Conservation (phyloP, 257 asterid species). For the Gardenia jasminoides region DNA sequence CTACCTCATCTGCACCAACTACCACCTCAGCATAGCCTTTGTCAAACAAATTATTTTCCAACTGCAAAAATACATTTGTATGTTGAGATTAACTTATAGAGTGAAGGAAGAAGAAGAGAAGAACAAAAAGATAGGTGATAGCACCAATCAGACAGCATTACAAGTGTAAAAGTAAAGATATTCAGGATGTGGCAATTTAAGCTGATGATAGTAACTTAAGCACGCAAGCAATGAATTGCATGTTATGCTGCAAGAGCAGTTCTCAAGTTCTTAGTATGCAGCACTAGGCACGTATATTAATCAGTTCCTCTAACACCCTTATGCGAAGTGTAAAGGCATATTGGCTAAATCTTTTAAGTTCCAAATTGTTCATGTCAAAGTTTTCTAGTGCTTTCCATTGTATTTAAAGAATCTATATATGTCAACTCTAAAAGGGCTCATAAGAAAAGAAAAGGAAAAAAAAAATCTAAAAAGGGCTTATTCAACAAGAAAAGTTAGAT, state of each 20-base stretch:
- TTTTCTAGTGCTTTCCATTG: too few species aligned
- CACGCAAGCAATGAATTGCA: too few species aligned
- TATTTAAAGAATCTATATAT: neutral
- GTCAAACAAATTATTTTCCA: conserved; percentile 52
- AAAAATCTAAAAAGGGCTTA: neutral
- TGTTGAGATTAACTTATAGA: neutral
- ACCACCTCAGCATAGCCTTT: conserved; percentile 68
- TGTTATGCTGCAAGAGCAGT: neutral
- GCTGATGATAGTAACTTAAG: neutral
- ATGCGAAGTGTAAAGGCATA: neutral
- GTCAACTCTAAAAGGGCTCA: neutral
- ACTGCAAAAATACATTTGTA: conserved; percentile 38
- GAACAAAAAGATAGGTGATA: neutral
- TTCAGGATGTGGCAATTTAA: neutral
- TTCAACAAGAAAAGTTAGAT: neutral
- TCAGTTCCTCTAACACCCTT: neutral
- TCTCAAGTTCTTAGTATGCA: neutral
- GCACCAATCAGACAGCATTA: neutral
- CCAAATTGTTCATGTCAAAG: neutral
- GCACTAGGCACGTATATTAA: neutral
- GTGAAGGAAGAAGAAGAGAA: neutral
- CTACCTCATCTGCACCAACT: conserved; percentile 74
- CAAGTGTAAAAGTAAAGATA: neutral
- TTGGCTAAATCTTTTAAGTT: neutral
- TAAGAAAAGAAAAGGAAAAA: too few species aligned